Percentiles rank a stretch among this genome's conserved stretches.
These are phyloP conservation scores for Boletus bicolor DNA, from an alignment of 768 basidiomycete genomes.

Conservation along the genomic window DNA sequence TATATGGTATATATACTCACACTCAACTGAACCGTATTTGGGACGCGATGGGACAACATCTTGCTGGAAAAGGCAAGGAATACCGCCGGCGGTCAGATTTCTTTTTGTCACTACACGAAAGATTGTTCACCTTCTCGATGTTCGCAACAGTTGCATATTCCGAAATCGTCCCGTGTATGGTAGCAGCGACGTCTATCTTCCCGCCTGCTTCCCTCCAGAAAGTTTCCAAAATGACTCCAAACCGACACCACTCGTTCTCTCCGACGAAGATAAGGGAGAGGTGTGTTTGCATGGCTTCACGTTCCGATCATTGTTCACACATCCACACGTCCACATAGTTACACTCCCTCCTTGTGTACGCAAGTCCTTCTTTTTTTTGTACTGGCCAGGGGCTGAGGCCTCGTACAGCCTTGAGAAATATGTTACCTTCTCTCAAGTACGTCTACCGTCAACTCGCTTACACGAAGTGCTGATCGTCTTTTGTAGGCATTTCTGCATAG, in stretches of 20 bases:
- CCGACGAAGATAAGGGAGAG: conserved; percentile 46
- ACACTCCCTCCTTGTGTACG: conserved; percentile 59
- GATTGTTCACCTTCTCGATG: not conserved
- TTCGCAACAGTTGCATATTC: conserved; percentile 42
- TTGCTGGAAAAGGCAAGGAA: conserved; percentile 44
- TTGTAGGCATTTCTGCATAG: conserved; percentile 23
- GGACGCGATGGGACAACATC: conserved; percentile 43
- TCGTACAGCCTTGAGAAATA: conserved; percentile 35
- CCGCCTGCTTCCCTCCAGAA: conserved; percentile 51
- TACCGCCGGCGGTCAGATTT: conserved; percentile 48
- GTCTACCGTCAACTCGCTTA: conserved; percentile 21
- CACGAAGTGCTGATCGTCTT: conserved; percentile 32
- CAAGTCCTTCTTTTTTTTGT: not conserved
- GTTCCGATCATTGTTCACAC: not conserved
- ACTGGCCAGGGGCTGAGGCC: conserved; percentile 37
- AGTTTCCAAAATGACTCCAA: conserved; percentile 15
- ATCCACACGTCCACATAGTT: conserved; percentile 34
- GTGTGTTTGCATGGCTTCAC: conserved; percentile 26
- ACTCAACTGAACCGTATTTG: conserved; percentile 47
- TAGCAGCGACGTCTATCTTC: conserved; percentile 44
- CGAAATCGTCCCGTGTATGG: conserved; percentile 34
- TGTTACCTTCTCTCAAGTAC: conserved; percentile 28
- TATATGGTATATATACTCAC: conserved; percentile 52
- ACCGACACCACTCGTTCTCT: conserved; percentile 31
- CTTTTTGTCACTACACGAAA: not conserved